Conservation (phyloP, 2,329 filamentous ascomycete genomes). For the Colletotrichum tamarilloi region DNA sequence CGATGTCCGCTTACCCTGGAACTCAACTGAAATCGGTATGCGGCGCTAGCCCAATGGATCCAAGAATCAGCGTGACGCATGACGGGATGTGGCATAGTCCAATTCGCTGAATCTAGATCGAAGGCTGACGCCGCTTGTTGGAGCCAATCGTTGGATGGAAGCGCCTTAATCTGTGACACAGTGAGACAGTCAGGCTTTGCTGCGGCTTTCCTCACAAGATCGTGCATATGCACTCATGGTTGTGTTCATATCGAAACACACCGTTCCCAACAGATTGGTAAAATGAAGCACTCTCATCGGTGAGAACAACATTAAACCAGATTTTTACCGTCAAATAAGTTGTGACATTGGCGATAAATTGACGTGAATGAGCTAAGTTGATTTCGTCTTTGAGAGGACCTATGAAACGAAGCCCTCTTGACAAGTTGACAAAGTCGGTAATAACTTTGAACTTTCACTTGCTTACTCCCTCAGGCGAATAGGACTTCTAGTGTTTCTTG, state of each 20-base stretch:
- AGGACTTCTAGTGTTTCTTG: no score
- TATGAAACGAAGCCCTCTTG: no score
- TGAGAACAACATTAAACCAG: no score
- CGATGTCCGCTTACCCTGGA: not conserved
- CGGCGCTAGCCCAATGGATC: not conserved
- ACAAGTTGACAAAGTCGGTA: no score
- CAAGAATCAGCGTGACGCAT: not conserved
- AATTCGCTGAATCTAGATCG: not conserved
- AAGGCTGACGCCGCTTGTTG: not conserved
- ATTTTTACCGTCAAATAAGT: no score
- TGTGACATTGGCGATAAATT: no score
- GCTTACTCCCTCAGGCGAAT: no score
- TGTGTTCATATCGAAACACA: not conserved
- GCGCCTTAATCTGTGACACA: not conserved
- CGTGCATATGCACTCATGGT: not conserved
- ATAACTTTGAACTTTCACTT: no score
- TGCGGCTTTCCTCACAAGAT: not conserved
- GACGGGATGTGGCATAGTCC: not conserved
- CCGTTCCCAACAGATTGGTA: not conserved
- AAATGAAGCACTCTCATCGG: no score
- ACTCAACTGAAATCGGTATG: not conserved
- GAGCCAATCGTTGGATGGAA: not conserved
- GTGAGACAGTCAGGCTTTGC: not conserved
- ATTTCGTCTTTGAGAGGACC: no score
- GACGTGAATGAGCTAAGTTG: no score